Evolutionary conservation across 2,329 filamentous ascomycete species (phyloP), one percentile per base, ranked within the genome.

Genomic region (Fusarium multiceps): DNA sequence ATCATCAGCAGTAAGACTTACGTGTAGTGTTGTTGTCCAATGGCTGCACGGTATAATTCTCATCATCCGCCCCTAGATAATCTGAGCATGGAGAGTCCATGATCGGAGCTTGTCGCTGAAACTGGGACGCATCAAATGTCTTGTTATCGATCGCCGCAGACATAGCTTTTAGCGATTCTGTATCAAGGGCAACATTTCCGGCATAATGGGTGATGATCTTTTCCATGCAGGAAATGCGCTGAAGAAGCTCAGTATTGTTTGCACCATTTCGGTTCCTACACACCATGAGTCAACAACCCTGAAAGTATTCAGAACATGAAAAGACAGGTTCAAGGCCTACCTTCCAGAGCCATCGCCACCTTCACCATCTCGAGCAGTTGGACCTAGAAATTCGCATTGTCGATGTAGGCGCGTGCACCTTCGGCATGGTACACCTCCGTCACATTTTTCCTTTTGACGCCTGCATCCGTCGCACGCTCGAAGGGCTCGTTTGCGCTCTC

Each of bases 361-460:
- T 48, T 65, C 76, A 25, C 72, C 74, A 62, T 78, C 76, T 63
- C 73, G 69, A 32, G 72, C 77, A 27, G 75, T 70, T 21, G 76
- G 80, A 12, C 79, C 77, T 23, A 79, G 80, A 68, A 86, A 86
- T 61, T 83, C 80, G 74, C 85, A 87, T 69, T 82, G 81, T 45
- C 85, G 82, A 62, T 82, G 82, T 68, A 86, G 82, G 62, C 83
- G 84, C 59, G 82, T 79, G 72, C 85, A 87, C 57, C 86, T 78
- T 48, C 84, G 82, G 72, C 85, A 87, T 3, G 86, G 86, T 20
- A 85, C 79, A 51, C 85, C 86, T 48, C 85, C 86, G 69, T 87
- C 85, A 71, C 85, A 87, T 76, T 87, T 86, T 74, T 87, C 85
- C 72, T 87, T 87, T 60, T 85, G 81, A 66, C 84, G 81, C 62